Conservation (phyloP, 1,139 yeast species). For the Blastobotrys buckinghamii region DNA sequence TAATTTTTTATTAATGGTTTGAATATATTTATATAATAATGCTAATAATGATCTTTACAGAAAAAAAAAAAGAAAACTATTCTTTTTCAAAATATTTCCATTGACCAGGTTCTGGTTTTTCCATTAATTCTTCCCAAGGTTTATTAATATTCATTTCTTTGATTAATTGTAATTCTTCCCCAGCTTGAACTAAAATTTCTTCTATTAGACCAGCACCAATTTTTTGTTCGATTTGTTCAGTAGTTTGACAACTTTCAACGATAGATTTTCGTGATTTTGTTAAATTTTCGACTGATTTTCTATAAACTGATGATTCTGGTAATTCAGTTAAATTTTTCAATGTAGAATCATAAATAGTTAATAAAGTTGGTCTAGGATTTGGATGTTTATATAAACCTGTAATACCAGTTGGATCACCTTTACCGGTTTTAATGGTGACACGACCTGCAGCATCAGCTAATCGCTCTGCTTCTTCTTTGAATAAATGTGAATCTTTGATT, state of each 20-base stretch:
- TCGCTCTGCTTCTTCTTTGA: conserved; percentile 3
- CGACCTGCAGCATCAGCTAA: conserved; percentile 8
- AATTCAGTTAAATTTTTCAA: conserved; percentile 53
- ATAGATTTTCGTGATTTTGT: conserved; percentile 64
- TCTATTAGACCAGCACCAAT: conserved; percentile 84
- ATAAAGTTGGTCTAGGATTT: conserved; percentile 74
- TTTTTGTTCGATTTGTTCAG: conserved; percentile 62
- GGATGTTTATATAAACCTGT: conserved; percentile 79
- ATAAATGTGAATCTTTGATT: conserved; percentile 11
- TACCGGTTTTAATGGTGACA: conserved; percentile 11
- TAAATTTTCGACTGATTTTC: conserved; percentile 68
- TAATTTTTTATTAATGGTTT: too few species aligned
- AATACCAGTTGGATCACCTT: conserved; percentile 56
- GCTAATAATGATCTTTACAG: too few species aligned
- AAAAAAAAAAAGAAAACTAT: neutral
- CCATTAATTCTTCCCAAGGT: conserved; percentile 45
- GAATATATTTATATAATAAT: too few species aligned
- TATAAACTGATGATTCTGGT: conserved; percentile 68
- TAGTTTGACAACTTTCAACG: conserved; percentile 59
- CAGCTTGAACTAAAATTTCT: conserved; percentile 76
- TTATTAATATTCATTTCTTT: conserved; percentile 63
- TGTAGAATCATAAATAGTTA: conserved; percentile 66
- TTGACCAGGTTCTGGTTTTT: conserved; percentile 36
- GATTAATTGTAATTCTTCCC: conserved; percentile 70
- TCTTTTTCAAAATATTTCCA: conserved; percentile 32